Base-by-base conservation (phyloP, 2,329 filamentous ascomycete species). In the Diaporthe sp. region DNA sequence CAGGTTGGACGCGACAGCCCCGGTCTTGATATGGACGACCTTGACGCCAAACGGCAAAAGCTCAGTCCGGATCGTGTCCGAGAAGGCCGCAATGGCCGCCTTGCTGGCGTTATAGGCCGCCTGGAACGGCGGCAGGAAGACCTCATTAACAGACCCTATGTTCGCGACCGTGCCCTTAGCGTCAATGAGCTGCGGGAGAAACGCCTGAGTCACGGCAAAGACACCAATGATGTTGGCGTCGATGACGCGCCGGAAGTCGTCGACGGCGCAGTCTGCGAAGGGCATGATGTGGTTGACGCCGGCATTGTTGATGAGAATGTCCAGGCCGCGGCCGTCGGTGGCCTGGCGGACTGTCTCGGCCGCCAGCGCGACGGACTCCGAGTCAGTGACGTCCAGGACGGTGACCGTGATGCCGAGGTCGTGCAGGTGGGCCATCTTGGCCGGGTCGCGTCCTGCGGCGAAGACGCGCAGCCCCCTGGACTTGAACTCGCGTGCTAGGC, bases 251-350 rank as follows among this genome's bases (percentile, higher is more conserved):
- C 77, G 55, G 5, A 82, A 80, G n/a, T 80, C 80, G 47, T 78
- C 76, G 8, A 83, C 33, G 17, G 79, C 75, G n/a, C 78, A 77
- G 74, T 86, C 84, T 25, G 82, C 73, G 0, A 84, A 72, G 15
- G 83, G 82, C 76, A 81, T 79, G 3, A 76, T 70, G 66, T 80
- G 80, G 52, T 80, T 80, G 54, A 78, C 76, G 19, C 82, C 86
- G 2, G 86, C 84, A 77, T 86, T 86, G 77, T 87, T 86, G 75
- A 87, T 80, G 22, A 87, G 81, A 50, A 87, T 81, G 75, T 87
- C 84, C 17, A 87, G 78, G 28, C 78, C 82, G 30, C 52, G 28
- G 25, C 83, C 83, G 50, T 80, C 83, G 0, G 84, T 84, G 13
- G 81, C 78, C 12, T 75, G 72, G 3, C 79, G 73, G 52, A 88